Percentiles rank a stretch among this genome's conserved stretches.
phyloP scores from a whole-genome alignment of 768 basidiomycete species.

The Mycena chlorophos region DNA sequence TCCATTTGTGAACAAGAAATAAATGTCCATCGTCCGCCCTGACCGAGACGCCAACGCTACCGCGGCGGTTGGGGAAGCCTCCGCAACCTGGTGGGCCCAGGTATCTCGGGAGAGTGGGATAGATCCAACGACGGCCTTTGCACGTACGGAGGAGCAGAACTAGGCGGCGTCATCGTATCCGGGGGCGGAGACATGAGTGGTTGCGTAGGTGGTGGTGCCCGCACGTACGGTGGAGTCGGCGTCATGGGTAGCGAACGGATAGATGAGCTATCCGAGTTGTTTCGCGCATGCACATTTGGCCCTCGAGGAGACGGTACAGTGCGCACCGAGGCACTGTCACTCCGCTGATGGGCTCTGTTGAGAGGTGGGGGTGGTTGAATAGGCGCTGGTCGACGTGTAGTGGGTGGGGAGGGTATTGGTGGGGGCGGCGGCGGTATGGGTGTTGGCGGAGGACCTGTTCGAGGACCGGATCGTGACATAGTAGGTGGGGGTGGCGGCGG shows the following conservation, averaged over 20 bases:
- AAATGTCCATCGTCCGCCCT: not conserved
- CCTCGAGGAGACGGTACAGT: not conserved
- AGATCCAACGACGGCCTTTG: slow-evolving; percentile 9
- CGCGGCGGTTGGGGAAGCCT: slow-evolving; percentile 17
- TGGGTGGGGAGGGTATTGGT: not conserved
- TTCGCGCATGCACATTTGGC: slow-evolving; percentile 1
- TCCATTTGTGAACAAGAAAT: not conserved
- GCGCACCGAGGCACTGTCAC: not conserved
- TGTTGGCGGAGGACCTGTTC: slow-evolving; percentile 5
- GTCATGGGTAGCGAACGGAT: slow-evolving; percentile 17
- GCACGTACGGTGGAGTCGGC: slow-evolving; percentile 14
- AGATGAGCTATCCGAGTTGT: slow-evolving; percentile 7
- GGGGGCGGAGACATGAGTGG: not conserved
- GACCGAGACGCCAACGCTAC: too few species aligned
- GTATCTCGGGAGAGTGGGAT: slow-evolving; percentile 1
- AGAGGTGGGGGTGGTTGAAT: not conserved
- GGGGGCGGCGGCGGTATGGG: slow-evolving; percentile 1
- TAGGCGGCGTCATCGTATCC: slow-evolving; percentile 2
- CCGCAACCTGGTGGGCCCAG: slow-evolving; percentile 6
- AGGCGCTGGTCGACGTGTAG: not conserved
- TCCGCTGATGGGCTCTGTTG: not conserved
- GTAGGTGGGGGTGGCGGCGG: slow-evolving; percentile 21
- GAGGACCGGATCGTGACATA: slow-evolving; percentile 7
- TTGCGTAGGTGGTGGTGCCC: not conserved
- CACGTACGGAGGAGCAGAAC: slow-evolving; percentile 16